These are phyloP conservation scores for Fusarium brevicatenulatum DNA, from an alignment of 2,329 filamentous ascomycete genomes.

Conservation along the genomic window DNA sequence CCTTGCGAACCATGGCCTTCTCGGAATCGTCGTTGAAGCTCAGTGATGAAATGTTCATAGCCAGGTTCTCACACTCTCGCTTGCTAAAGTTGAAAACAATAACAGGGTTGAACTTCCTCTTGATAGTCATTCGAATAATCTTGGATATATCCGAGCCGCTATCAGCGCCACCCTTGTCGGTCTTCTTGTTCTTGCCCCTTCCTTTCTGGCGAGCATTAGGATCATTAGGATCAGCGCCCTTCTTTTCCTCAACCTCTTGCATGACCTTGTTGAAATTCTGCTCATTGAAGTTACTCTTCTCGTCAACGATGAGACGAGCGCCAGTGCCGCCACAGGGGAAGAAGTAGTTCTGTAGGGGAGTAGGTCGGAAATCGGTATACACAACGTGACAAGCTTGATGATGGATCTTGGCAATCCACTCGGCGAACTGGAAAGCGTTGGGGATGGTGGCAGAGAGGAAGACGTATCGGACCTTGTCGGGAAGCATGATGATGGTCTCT, in stretches of 20 bases:
- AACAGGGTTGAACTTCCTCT: slow-evolving; percentile 95
- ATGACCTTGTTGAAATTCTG: slow-evolving; percentile 98
- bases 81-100: slow-evolving; percentile 99
- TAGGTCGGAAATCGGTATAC: slow-evolving; percentile 98
- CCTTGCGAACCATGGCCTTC: slow-evolving; percentile 91
- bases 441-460: slow-evolving; percentile 98
- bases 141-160: slow-evolving; percentile 89
- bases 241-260: slow-evolving; percentile 86
- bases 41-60: slow-evolving; percentile 84
- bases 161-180: slow-evolving; percentile 84
- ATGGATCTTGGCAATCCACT: slow-evolving; percentile 99
- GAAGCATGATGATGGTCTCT: slow-evolving; percentile 96
- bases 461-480: slow-evolving; percentile 98
- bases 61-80: slow-evolving; percentile 91
- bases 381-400: slow-evolving; percentile 98
- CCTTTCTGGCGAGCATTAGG: slow-evolving; percentile 83
- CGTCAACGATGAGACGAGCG: slow-evolving; percentile 93
- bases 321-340: slow-evolving; percentile 93
- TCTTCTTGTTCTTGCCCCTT: slow-evolving; percentile 90
- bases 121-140: slow-evolving; percentile 98
- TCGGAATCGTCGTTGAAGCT: slow-evolving; percentile 97
- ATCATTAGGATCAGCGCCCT: slow-evolving; percentile 85
- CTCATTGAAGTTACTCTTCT: slow-evolving; percentile 95
- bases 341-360: slow-evolving; percentile 96
- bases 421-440: slow-evolving; percentile 98